Conservation (phyloP, 306 rosid species). For the Neltuma alba region DNA sequence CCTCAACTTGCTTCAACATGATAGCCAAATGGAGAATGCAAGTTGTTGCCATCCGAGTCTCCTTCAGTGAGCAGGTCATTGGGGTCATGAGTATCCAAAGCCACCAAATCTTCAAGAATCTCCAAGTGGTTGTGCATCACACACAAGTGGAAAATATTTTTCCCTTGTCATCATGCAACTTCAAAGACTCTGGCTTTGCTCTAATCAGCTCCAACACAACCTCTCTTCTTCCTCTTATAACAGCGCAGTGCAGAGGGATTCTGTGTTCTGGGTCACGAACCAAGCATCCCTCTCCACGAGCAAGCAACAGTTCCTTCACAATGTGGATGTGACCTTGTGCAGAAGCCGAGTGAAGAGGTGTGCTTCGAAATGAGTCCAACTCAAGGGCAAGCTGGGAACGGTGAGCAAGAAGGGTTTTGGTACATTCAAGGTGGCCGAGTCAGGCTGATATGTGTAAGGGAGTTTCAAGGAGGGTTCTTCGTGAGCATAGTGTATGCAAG, state of each 20-base stretch:
- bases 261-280: background rate
- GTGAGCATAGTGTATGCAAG: background rate
- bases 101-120: background rate
- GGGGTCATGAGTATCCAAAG: background rate
- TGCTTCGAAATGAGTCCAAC: background rate
- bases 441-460: background rate
- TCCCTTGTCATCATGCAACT: background rate
- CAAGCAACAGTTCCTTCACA: background rate
- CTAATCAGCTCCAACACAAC: background rate
- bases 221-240: slow-evolving; percentile 25
- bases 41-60: background rate
- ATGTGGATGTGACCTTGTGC: background rate
- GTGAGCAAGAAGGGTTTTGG: background rate
- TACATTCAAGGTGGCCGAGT: background rate
- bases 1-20: background rate
- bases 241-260: slow-evolving; percentile 21
- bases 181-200: background rate
- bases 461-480: background rate
- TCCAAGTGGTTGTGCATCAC: background rate
- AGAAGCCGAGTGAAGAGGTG: background rate
- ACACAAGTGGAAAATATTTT: slow-evolving; percentile 25
- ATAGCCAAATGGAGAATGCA: background rate
- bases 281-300: background rate
- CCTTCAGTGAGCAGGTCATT: background rate
- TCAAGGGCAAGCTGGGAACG: background rate